phyloP scores from a whole-genome alignment of 345 rosid species.

The Moricandia moricandioides region DNA sequence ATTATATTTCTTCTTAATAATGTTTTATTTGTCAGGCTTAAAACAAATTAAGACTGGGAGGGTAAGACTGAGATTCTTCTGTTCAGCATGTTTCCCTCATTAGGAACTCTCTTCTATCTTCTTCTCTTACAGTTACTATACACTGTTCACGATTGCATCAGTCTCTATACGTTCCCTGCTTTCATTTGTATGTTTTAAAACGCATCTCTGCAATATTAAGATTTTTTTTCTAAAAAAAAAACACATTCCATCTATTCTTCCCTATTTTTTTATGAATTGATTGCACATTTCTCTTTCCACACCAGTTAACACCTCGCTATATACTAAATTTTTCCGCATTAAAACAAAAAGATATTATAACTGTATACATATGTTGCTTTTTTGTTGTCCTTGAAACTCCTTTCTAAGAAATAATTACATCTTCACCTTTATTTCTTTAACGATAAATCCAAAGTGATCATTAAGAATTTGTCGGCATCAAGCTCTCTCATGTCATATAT shows the following conservation, averaged over 20 bases:
- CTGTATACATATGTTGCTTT: slow-evolving; percentile 26
- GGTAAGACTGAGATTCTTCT: slow-evolving; percentile 47
- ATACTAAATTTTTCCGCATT: not conserved
- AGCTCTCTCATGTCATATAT: slow-evolving; percentile 28
- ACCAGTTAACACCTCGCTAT: slow-evolving; percentile 32
- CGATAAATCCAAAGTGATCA: slow-evolving; percentile 20
- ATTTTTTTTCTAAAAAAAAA: not conserved
- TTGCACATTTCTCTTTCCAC: slow-evolving; percentile 33
- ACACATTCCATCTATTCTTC: too few species aligned
- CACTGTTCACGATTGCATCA: slow-evolving; percentile 40
- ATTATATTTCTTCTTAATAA: not conserved
- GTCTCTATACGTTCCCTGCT: slow-evolving; percentile 35
- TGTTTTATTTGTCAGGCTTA: slow-evolving; percentile 23
- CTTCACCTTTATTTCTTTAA: slow-evolving; percentile 5
- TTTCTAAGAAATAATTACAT: slow-evolving; percentile 31
- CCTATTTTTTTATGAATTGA: not conserved
- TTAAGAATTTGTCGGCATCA: slow-evolving; percentile 38
- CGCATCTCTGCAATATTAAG: slow-evolving; percentile 1
- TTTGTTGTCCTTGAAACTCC: slow-evolving; percentile 24
- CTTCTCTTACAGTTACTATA: slow-evolving; percentile 36
- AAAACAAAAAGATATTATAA: not conserved
- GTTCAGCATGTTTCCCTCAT: slow-evolving; percentile 34
- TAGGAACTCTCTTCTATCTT: slow-evolving; percentile 23
- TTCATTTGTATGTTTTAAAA: not conserved
- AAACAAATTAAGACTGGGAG: slow-evolving; percentile 19